Evolutionary conservation across 192 early-diverging fungal species (phyloP).

Genomic region (Linderina pennispora): DNA sequence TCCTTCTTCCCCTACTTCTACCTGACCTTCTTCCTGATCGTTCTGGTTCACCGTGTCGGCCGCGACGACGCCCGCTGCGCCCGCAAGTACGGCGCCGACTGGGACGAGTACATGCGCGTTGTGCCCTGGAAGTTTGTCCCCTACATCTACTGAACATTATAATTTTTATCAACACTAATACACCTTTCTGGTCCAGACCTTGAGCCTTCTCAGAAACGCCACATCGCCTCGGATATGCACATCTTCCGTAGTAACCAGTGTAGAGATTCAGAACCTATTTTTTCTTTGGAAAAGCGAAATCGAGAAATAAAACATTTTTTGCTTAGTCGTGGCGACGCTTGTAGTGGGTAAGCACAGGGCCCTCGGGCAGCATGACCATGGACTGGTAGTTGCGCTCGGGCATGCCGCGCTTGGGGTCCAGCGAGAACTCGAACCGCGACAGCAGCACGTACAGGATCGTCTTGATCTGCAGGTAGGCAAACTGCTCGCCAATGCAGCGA

Average conservation of each 20-base stretch:
- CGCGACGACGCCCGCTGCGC: conserved; percentile 87
- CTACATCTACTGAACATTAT: conserved; percentile 52
- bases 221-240: no score
- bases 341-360: conserved; percentile 51
- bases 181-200: no score
- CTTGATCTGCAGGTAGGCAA: conserved; percentile 96
- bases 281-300: no score
- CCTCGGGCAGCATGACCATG: conserved; percentile 84
- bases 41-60: conserved; percentile 81
- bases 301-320: no score
- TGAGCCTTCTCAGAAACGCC: no score
- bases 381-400: conserved; percentile 83
- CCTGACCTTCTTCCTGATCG: conserved; percentile 83
- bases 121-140: conserved; percentile 89
- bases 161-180: no score
- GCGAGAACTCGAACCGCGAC: conserved; percentile 66
- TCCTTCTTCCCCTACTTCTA: conserved; percentile 91
- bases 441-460: conserved; percentile 81
- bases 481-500: conserved; percentile 97
- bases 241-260: no score
- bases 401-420: conserved; percentile 63
- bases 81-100: conserved; percentile 90
- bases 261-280: no score
- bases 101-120: conserved; percentile 78
- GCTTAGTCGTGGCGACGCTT: conserved; percentile 24